These are phyloP conservation scores for Solanum clarkiae DNA, from an alignment of 257 asterid genomes.

Conservation along the genomic window DNA sequence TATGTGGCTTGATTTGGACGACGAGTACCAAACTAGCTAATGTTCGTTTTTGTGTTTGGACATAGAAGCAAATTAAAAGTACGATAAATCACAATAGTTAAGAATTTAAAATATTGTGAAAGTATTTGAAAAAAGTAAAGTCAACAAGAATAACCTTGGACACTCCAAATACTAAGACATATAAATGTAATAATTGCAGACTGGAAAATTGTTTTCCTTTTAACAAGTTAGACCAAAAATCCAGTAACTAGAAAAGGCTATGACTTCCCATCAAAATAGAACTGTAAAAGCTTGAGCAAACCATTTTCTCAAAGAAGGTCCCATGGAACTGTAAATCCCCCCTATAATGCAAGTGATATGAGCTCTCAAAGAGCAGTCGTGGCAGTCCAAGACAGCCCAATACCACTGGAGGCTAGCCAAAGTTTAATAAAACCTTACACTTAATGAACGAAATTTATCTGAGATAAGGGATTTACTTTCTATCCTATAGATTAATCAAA, in stretches of 20 bases:
- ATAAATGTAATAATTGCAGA: background rate
- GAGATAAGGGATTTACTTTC: too few relatives aligned
- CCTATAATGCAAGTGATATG: too few relatives aligned
- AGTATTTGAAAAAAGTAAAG: background rate
- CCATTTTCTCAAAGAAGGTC: too few relatives aligned
- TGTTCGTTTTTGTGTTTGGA: background rate
- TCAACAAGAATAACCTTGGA: background rate
- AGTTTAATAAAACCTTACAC: too few relatives aligned
- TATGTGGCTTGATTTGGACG: background rate
- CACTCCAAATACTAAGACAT: background rate
- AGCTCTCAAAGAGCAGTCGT: too few relatives aligned
- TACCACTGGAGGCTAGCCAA: too few relatives aligned
- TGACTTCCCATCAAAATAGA: background rate
- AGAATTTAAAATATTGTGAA: background rate
- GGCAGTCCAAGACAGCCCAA: too few relatives aligned
- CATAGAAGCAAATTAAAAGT: background rate
- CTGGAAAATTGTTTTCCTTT: background rate
- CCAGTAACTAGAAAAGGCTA: background rate
- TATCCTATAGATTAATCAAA: too few relatives aligned
- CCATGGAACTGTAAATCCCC: too few relatives aligned
- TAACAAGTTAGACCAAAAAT: background rate
- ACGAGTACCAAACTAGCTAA: background rate
- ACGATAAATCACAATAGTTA: background rate
- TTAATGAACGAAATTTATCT: too few relatives aligned
- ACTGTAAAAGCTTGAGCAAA: background rate